phyloP scores from a whole-genome alignment of 371 early-diverging fungal genomes.

The Actinomortierella wolfii region DNA sequence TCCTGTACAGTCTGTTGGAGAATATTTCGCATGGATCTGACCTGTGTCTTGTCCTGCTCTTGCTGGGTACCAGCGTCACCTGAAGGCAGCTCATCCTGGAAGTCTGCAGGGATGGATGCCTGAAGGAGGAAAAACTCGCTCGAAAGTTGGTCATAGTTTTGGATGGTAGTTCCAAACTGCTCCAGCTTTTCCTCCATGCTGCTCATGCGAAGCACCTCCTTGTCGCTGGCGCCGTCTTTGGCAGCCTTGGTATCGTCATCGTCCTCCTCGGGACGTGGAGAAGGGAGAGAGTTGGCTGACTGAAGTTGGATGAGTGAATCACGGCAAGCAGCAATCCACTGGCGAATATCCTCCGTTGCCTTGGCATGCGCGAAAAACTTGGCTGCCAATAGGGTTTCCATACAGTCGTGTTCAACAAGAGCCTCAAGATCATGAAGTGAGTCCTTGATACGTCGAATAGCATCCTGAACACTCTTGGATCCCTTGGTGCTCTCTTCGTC shows the following conservation, averaged over 20 bases:
- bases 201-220: slow-evolving; percentile 19
- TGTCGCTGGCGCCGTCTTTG: slow-evolving; percentile 5
- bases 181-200: slow-evolving; percentile 28
- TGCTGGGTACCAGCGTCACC: background rate
- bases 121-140: slow-evolving; percentile 39
- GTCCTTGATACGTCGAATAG: slow-evolving; percentile 36
- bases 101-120: slow-evolving; percentile 20
- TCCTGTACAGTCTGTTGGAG: slow-evolving; percentile 40
- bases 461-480: slow-evolving; percentile 27
- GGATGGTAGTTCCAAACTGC: slow-evolving; percentile 23
- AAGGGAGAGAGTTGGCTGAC: background rate
- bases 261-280: no score
- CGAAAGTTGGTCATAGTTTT: slow-evolving; percentile 34
- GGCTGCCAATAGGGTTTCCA: slow-evolving; percentile 38
- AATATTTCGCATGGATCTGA: slow-evolving; percentile 33
- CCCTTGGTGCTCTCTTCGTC: slow-evolving; percentile 4
- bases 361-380: slow-evolving; percentile 41
- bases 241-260: slow-evolving; percentile 1
- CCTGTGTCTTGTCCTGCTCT: slow-evolving; percentile 4
- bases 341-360: slow-evolving; percentile 45
- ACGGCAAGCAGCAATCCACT: slow-evolving; percentile 40
- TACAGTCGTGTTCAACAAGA: slow-evolving; percentile 37
- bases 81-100: background rate
- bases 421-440: slow-evolving; percentile 21
- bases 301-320: slow-evolving; percentile 27